Conservation (phyloP, 108 stramenopile species). For the Skeletonema marinoi region DNA sequence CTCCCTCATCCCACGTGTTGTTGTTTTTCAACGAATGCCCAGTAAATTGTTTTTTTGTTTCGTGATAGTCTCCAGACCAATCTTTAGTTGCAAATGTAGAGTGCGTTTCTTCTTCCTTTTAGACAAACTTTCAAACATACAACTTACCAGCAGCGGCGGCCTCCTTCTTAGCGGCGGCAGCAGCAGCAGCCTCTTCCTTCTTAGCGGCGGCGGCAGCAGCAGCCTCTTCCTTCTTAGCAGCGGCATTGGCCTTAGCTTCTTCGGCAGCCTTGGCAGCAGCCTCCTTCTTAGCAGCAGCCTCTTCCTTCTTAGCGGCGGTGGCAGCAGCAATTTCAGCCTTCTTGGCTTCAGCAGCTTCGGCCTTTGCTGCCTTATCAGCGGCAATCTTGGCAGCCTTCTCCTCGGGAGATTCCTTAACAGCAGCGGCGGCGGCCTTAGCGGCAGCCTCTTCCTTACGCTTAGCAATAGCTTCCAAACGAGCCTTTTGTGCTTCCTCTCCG, state of each 20-base stretch:
- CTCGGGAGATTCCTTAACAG: slow-evolving; percentile 40
- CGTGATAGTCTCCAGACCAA: not conserved
- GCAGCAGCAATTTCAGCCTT: slow-evolving; percentile 20
- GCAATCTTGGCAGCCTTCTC: slow-evolving; percentile 45
- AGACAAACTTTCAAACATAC: not conserved
- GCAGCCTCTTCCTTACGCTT: slow-evolving; percentile 17
- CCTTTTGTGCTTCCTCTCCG: slow-evolving; percentile 20
- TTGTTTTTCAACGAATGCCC: not conserved
- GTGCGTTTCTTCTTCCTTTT: not conserved
- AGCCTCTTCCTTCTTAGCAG: slow-evolving; percentile 16
- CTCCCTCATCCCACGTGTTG: not conserved
- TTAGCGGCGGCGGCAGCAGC: slow-evolving; percentile 24
- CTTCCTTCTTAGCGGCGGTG: slow-evolving; percentile 11
- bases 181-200: slow-evolving; percentile 16
- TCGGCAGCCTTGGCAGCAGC: slow-evolving; percentile 20
- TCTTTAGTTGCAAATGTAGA: not conserved
- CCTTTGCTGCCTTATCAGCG: slow-evolving; percentile 32
- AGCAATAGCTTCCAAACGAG: slow-evolving; percentile 29
- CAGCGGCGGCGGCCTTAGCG: slow-evolving; percentile 17
- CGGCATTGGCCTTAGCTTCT: not conserved
- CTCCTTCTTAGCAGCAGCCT: slow-evolving; percentile 24
- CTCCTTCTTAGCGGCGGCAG: slow-evolving; percentile 20
- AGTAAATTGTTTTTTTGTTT: not conserved
- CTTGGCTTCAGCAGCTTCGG: slow-evolving; percentile 37
- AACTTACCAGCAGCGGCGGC: not conserved